Conservation (phyloP, 31 red algal genomes). For the Porphyra umbilicalis region DNA sequence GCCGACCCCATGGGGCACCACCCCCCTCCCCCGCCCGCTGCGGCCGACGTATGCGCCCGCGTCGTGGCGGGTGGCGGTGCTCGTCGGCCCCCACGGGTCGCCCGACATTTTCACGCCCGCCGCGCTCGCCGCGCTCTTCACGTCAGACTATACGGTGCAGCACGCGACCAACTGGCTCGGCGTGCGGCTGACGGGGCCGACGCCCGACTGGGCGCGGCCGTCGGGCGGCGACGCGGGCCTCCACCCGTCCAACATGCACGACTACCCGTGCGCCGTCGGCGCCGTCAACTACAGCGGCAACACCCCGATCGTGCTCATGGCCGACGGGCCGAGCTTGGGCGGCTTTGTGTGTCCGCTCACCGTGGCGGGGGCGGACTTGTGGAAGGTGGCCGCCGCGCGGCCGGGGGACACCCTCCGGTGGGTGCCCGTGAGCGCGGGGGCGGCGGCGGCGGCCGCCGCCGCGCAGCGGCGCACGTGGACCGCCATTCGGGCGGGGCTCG, state of each 20-base stretch:
- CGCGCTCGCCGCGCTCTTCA: slow-evolving; percentile 35
- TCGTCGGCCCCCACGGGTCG: slow-evolving; percentile 65
- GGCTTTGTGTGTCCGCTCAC: slow-evolving; percentile 82
- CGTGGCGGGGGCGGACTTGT: slow-evolving; percentile 51
- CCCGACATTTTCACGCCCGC: slow-evolving; percentile 42
- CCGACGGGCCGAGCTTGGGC: slow-evolving; percentile 62
- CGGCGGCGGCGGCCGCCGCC: slow-evolving; percentile 15
- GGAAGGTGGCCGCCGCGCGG: slow-evolving; percentile 73
- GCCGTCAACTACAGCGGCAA: slow-evolving; percentile 80
- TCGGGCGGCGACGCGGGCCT: slow-evolving; percentile 75
- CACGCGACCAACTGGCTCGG: slow-evolving; percentile 68
- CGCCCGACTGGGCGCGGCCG: slow-evolving; percentile 56
- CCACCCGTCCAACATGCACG: slow-evolving; percentile 77
- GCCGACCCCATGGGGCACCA: not conserved
- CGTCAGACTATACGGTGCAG: slow-evolving; percentile 43
- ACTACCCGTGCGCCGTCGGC: slow-evolving; percentile 71
- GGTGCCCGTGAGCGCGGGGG: slow-evolving; percentile 43
- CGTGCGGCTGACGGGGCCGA: slow-evolving; percentile 58
- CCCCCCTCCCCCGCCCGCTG: slow-evolving; percentile 15
- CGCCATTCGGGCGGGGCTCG: slow-evolving; percentile 10
- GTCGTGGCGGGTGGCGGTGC: slow-evolving; percentile 40
- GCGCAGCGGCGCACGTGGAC: slow-evolving; percentile 36
- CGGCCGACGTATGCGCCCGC: slow-evolving; percentile 21
- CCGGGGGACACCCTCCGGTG: slow-evolving; percentile 52
- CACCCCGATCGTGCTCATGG: slow-evolving; percentile 79